A percentile compares a stretch with the other conserved stretches of the same genome.
Evolutionary conservation across 2,329 filamentous ascomycete genomes (phyloP).

Genomic region (Coleophoma crateriformis): DNA sequence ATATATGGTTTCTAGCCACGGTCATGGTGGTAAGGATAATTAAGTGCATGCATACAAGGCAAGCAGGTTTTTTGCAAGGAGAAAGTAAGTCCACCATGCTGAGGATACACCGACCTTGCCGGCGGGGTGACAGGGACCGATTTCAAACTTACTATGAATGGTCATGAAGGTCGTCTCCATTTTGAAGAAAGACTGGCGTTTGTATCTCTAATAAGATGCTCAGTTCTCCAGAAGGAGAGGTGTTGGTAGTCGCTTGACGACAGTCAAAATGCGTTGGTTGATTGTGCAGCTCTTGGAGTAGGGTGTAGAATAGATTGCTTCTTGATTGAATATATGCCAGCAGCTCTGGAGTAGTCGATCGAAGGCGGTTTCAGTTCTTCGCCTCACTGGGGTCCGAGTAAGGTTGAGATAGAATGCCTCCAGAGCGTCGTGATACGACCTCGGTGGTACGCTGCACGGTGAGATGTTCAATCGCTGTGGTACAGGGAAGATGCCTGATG

Average conservation of each 20-base stretch:
- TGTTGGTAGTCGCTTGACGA: background rate
- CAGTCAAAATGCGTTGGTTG: background rate
- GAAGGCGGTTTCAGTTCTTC: background rate
- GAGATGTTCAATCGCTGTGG: background rate
- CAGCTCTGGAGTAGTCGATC: background rate
- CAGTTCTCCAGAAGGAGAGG: conserved; percentile 18
- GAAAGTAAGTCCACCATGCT: no score
- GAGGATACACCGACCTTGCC: no score
- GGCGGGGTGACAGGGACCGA: no score
- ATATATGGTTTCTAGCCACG: no score
- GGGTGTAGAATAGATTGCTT: background rate
- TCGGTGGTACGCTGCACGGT: no score
- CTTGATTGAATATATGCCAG: background rate
- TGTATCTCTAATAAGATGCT: conserved; percentile 29
- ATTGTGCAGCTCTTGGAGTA: background rate
- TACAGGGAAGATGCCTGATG: conserved; percentile 7
- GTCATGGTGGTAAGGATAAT: no score
- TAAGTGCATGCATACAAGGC: no score
- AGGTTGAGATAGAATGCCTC: background rate
- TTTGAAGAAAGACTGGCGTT: conserved; percentile 26
- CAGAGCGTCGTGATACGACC: no score
- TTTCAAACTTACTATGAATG: conserved; percentile 66
- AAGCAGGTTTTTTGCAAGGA: no score
- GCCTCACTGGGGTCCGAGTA: background rate
- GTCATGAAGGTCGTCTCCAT: conserved; percentile 91